Evolutionary conservation across 805 yeast species (phyloP).

Genomic region (Diddensiella transvaalensis): DNA sequence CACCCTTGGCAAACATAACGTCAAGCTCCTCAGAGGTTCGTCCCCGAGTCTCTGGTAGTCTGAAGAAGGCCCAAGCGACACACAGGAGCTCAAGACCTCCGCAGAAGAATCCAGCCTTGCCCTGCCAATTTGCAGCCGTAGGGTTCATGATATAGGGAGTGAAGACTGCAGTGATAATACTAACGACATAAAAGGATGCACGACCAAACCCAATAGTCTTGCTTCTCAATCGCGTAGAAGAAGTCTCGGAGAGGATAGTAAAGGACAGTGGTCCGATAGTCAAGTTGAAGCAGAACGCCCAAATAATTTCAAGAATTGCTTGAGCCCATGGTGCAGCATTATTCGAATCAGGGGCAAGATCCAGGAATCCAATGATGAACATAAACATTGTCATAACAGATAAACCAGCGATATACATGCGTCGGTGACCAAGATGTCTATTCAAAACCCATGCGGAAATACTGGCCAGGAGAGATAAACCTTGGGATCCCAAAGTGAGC

Average conservation of each 20-base stretch:
- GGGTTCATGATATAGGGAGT: conserved; percentile 17
- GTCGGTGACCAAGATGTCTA: conserved; percentile 8
- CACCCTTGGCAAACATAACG: conserved; percentile 41
- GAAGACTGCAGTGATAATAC: conserved; percentile 8
- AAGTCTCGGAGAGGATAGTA: conserved; percentile 37
- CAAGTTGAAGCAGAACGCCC: conserved; percentile 35
- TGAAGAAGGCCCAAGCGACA: conserved; percentile 38
- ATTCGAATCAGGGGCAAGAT: neutral
- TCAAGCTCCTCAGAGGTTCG: conserved; percentile 37
- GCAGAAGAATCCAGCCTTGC: conserved; percentile 12
- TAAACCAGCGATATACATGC: conserved; percentile 9
- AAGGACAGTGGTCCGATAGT: conserved; percentile 40
- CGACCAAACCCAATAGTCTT: conserved; percentile 32
- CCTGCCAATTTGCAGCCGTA: conserved; percentile 18
- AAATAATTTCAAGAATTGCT: conserved; percentile 6
- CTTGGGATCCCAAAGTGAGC: conserved; percentile 43
- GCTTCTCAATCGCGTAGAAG: conserved; percentile 38
- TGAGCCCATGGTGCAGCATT: conserved; percentile 11
- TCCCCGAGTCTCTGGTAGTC: conserved; percentile 20
- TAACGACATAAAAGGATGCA: conserved; percentile 8
- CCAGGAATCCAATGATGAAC: conserved; percentile 12
- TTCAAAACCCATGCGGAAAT: conserved; percentile 7
- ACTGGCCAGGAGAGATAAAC: conserved; percentile 33
- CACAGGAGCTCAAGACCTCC: conserved; percentile 37
- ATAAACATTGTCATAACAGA: conserved; percentile 7